Base-by-base conservation (phyloP, 257 asterid genomes). In the Nicotiana tomentosiformis region DNA sequence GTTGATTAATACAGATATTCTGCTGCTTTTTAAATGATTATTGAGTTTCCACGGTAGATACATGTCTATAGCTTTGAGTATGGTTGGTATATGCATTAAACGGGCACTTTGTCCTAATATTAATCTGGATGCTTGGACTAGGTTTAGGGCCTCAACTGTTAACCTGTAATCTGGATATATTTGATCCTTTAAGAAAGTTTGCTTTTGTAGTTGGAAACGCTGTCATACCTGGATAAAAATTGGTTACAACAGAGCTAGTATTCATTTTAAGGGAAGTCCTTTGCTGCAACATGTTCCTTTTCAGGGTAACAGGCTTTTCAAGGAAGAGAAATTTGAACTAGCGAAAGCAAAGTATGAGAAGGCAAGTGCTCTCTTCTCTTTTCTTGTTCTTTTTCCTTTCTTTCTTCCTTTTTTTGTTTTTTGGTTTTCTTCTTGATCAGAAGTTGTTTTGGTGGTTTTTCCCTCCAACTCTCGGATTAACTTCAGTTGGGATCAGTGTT, bases 291-390 rank as follows among this genome's bases (percentile, higher is more conserved):
- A 5, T 85, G 81, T 84, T 72, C 82, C 26, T 91, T 87, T 82
- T 88, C 98, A 96, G 99, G 99, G 99, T 82, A 96, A 96, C 91
- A 91, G 99, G 91, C 93, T 96, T 84, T 96, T 96, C 89, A 93
- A 94, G 87, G 97, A 96, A 89, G 97, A 94, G 85, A 96, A 94
- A 88, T 94, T 86, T 87, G 98, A 92, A 83, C 97, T 96, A 82
- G 99, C 99, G 15, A 96, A 93, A 88, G 95, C 98, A 61, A 96
- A 96, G 89, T 96, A 96, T 84, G 99, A 96, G 77, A 87, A 89
- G 91, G 91, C 93, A 94, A 82, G 97, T 91, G 83, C 17, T 29
- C 67, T 78, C 66, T 84, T 23, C 39, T 57, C 77, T 51, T 81
- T 87, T 78, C 74, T 69, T 81, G 20, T 83, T 23, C 12, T 23